These are phyloP conservation scores for Lentinus tigrinus DNA, from an alignment of 768 basidiomycete species.

Conservation along the genomic window DNA sequence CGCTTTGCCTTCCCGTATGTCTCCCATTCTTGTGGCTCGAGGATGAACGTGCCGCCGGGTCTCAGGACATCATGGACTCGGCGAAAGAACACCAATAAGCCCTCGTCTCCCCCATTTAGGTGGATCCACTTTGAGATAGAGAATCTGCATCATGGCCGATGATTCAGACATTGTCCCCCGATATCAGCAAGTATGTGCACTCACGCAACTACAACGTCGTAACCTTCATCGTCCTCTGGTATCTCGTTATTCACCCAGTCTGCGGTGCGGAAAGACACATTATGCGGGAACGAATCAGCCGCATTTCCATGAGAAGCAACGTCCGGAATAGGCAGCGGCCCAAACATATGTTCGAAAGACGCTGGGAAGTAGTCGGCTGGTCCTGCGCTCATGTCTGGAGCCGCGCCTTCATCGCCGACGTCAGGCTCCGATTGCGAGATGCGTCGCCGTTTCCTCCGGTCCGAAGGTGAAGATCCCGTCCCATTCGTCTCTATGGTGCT, in stretches of 20 bases:
- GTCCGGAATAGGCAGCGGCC: conserved; percentile 68
- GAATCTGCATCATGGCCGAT: conserved; percentile 45
- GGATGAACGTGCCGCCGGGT: conserved; percentile 65
- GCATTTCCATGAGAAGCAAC: conserved; percentile 17
- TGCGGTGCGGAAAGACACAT: conserved; percentile 65
- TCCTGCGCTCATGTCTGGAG: background rate
- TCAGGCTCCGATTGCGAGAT: background rate
- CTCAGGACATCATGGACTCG: conserved; percentile 56
- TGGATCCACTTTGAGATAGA: conserved; percentile 94
- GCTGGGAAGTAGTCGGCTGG: conserved; percentile 64
- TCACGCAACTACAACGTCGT: conserved; percentile 81
- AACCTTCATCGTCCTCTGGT: conserved; percentile 56
- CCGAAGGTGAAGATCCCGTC: background rate
- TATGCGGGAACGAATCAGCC: conserved; percentile 67
- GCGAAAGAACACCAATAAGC: conserved; percentile 64
- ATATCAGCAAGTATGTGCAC: conserved; percentile 24
- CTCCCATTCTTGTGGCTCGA: conserved; percentile 87
- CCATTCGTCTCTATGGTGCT: no score
- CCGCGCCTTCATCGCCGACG: conserved; percentile 25
- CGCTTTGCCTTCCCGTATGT: conserved; percentile 78
- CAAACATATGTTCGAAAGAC: conserved; percentile 75
- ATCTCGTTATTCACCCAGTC: conserved; percentile 70
- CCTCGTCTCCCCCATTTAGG: conserved; percentile 75
- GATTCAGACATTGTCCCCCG: background rate
- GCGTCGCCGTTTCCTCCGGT: conserved; percentile 14